phyloP scores from a whole-genome alignment of 805 yeast genomes.

The Candida koratica region DNA sequence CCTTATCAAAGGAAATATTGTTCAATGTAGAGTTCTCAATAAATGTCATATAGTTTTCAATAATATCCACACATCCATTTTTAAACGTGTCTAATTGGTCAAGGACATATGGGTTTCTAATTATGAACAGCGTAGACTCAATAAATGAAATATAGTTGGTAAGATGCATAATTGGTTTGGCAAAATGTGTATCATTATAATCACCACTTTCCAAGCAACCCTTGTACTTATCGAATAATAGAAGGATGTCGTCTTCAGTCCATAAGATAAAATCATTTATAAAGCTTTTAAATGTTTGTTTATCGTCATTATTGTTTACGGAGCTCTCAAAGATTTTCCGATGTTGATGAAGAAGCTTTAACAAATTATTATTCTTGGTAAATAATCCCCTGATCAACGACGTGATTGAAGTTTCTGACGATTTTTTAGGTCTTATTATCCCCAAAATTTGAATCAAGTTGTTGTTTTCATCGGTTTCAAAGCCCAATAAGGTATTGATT shows the following conservation, averaged over 20 bases:
- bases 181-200: constrained; percentile 20
- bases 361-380: constrained; percentile 29
- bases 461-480: constrained; percentile 31
- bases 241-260: constrained; percentile 33
- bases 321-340: constrained; percentile 5
- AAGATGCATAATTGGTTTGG: constrained; percentile 32
- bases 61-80: constrained; percentile 16
- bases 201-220: constrained; percentile 13
- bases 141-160: constrained; percentile 28
- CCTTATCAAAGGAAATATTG: constrained; percentile 33
- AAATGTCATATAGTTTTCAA: constrained; percentile 13
- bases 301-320: constrained; percentile 18
- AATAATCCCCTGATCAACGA: constrained; percentile 37
- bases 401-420: constrained; percentile 23
- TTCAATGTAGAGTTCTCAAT: constrained; percentile 21
- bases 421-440: constrained; percentile 27
- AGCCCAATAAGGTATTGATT: constrained; percentile 16
- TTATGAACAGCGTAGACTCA: constrained; percentile 15
- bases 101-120: constrained; percentile 39
- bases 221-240: constrained; percentile 31
- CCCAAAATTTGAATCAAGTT: constrained; percentile 35
- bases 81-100: constrained; percentile 24
- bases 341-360: constrained; percentile 9
- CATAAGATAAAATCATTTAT: constrained; percentile 38
- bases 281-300: constrained; percentile 31